Evolutionary conservation across 2,329 filamentous ascomycete species (phyloP).

Genomic region (Trichoderma afroharzianum): DNA sequence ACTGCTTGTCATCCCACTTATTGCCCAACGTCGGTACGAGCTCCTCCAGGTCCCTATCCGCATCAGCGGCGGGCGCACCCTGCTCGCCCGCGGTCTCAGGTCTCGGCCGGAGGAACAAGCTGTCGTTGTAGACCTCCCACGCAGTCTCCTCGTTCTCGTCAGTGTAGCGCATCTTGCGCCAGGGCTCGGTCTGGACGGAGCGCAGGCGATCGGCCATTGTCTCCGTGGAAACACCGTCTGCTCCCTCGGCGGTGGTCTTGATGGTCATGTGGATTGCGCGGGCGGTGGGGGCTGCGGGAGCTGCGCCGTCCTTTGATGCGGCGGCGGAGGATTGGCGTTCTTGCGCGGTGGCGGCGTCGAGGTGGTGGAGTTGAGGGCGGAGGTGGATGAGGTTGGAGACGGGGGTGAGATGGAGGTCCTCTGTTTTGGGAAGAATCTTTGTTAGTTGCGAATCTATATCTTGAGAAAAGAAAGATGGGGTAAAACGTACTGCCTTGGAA

Average conservation of each 20-base stretch:
- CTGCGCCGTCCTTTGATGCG: conserved; percentile 33
- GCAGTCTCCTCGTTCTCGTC: conserved; percentile 75
- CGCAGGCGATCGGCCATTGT: conserved; percentile 75
- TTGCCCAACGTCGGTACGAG: conserved; percentile 38
- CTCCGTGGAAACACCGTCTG: conserved; percentile 61
- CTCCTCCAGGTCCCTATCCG: conserved; percentile 31
- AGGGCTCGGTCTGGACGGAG: conserved; percentile 75
- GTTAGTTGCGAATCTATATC: conserved; percentile 9
- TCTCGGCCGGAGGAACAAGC: conserved; percentile 48
- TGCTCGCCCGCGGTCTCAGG: conserved; percentile 19
- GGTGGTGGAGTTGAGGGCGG: conserved; percentile 86
- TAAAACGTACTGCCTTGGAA: conserved; percentile 69
- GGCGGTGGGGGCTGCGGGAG: conserved; percentile 47
- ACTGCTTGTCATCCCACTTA: conserved; percentile 42
- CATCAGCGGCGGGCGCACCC: conserved; percentile 19
- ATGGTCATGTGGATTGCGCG: conserved; percentile 84
- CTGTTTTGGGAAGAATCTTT: conserved; percentile 41
- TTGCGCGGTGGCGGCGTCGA: conserved; percentile 78
- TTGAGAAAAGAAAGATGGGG: neutral
- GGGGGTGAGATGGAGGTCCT: conserved; percentile 81
- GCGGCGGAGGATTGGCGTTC: conserved; percentile 46
- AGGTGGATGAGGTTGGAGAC: conserved; percentile 82
- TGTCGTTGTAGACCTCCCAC: conserved; percentile 72
- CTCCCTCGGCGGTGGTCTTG: conserved; percentile 69
- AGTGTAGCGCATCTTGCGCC: conserved; percentile 74